Evolutionary conservation across 495 filamentous ascomycete species (phyloP), one percentile per base, ranked within the genome.

Genomic region (Achaetomiella virescens): DNA sequence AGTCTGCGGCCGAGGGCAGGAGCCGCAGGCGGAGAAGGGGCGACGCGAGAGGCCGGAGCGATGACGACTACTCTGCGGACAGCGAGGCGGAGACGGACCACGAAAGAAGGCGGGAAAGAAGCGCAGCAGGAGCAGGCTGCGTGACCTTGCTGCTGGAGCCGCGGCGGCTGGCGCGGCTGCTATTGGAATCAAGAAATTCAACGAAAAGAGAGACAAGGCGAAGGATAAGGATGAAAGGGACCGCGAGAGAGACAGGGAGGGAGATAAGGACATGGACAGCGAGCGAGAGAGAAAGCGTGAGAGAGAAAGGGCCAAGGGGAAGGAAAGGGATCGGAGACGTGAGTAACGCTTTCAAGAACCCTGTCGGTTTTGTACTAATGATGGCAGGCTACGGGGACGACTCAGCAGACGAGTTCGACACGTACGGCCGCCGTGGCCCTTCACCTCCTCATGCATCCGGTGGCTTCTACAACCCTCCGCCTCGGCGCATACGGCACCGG

Each of bases 171-270:
- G 81, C 18, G 89, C 86, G 1, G 84, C 87, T 14, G 90, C 86
- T 6, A 78, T 91, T 57, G 88, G 87, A n/a, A 83, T 90, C 17
- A 86, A 82, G 56, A 86, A 90, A 66, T 83, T 79, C 45, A 80
- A 79, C 57, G 86, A 89, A 4, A 65, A 59, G n/a, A 66, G 66
- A 21, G 69, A 70, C n/a, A 60, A 60, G 21, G 58, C 42, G 6
- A 57, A 53, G 29, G 63, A 70, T 33, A 69, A 73, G 48, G 62
- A 65, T 25, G 63, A 68, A 24, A 62, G 50, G 41, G 62, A 69
- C 20, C 64, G 61, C 57, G 66, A 67, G 11, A 64, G 25, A 14
- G 70, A 66, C 42, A 62, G 59, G 29, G 57, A 65, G 35, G 58
- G 63, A 8, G 51, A 58, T 38, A 55, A 48, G 45, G 60, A 64